Evolutionary conservation across 2,329 filamentous ascomycete genomes (phyloP).

Genomic region (Sclerotinia nivalis): DNA sequence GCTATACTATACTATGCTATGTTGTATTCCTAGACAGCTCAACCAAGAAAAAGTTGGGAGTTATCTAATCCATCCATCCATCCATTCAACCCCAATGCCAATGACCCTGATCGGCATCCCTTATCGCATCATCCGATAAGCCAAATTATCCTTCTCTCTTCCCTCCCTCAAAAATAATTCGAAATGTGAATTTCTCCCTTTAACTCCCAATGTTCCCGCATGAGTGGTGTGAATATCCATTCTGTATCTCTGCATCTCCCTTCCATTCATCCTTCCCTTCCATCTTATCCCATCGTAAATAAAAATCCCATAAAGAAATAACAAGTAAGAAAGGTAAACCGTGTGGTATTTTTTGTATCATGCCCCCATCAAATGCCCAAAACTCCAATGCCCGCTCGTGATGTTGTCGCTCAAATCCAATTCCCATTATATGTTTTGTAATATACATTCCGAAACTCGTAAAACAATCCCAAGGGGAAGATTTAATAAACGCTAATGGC

Average conservation of each 20-base stretch:
- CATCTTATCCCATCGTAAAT: neutral
- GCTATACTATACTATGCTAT: neutral
- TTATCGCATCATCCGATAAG: conserved; percentile 11
- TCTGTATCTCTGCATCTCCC: neutral
- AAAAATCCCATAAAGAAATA: conserved; percentile 1
- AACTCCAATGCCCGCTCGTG: conserved; percentile 10
- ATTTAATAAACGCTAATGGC: conserved; percentile 50
- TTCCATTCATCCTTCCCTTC: neutral
- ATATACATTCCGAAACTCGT: conserved; percentile 24
- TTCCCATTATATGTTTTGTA: conserved; percentile 20
- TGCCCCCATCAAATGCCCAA: conserved; percentile 11
- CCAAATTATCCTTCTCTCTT: neutral
- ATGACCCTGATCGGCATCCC: neutral
- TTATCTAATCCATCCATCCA: neutral
- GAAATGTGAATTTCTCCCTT: conserved; percentile 18
- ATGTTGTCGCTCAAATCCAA: conserved; percentile 29
- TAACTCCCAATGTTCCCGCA: conserved; percentile 15
- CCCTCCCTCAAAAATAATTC: neutral
- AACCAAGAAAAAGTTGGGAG: conserved; percentile 12
- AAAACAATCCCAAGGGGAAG: neutral
- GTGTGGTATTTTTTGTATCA: conserved; percentile 24
- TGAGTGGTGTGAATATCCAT: conserved; percentile 24
- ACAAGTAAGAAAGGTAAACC: conserved; percentile 17
- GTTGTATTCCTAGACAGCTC: neutral
- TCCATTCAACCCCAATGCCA: neutral